A percentile compares a stretch with the other conserved stretches of the same genome.
These are phyloP conservation scores for Erysimum cheiranthoides DNA, from an alignment of 345 rosid genomes.

Conservation along the genomic window DNA sequence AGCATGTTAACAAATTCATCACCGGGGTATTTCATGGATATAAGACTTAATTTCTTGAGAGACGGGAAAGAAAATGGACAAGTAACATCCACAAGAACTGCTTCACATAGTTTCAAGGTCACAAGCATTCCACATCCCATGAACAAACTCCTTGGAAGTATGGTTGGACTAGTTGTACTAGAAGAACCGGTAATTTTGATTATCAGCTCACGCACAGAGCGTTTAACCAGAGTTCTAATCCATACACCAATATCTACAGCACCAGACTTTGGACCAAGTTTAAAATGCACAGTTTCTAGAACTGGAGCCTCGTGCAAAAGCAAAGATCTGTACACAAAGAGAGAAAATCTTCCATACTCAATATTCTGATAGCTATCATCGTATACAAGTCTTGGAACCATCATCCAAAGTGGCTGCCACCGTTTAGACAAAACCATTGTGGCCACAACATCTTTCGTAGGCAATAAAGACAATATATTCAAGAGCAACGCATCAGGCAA, in stretches of 20 bases:
- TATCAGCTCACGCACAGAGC: neutral
- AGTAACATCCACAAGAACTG: neutral
- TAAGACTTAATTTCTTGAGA: neutral
- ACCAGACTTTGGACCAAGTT: neutral
- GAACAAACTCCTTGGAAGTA: neutral
- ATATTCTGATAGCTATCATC: neutral
- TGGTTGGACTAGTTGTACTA: neutral
- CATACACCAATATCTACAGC: neutral
- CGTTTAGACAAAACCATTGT: slow-evolving; percentile 18
- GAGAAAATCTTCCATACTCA: neutral
- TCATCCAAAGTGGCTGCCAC: slow-evolving; percentile 2
- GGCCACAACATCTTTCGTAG: neutral
- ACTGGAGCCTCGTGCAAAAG: neutral
- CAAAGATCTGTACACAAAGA: neutral
- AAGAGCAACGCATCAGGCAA: neutral
- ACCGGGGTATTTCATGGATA: neutral
- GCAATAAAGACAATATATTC: neutral
- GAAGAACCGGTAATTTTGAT: neutral
- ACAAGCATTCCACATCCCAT: neutral
- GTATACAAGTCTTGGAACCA: neutral
- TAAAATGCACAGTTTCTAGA: neutral
- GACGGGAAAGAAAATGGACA: neutral
- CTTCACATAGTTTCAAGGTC: neutral
- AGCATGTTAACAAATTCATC: neutral
- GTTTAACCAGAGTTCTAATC: neutral